phyloP scores from a whole-genome alignment of 2,329 filamentous ascomycete species.

The Scopulariopsis brevicaulis region DNA sequence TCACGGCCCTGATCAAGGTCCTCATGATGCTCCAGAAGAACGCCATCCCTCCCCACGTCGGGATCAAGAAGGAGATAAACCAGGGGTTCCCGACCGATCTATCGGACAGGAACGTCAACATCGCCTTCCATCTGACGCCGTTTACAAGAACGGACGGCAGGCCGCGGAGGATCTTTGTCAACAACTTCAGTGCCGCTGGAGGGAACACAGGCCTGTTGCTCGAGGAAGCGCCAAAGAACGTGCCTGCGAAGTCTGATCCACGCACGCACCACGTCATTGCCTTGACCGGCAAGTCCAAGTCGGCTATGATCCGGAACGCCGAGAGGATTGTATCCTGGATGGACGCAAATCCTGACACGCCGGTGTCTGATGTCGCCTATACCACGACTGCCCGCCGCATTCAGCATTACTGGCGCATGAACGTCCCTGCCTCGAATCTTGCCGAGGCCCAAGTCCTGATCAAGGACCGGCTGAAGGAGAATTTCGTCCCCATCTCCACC shows the following conservation, averaged over 20 bases:
- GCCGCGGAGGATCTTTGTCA: conserved; percentile 41
- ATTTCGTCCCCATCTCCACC: conserved; percentile 38
- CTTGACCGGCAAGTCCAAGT: conserved; percentile 43
- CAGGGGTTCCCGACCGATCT: conserved; percentile 46
- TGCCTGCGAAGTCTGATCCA: conserved; percentile 35
- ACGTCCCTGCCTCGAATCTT: conserved; percentile 28
- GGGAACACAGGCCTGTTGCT: conserved; percentile 59
- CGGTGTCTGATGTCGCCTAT: conserved; percentile 51
- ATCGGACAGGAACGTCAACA: conserved; percentile 43
- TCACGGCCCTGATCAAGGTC: conserved; percentile 52
- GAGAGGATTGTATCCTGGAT: conserved; percentile 43
- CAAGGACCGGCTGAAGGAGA: conserved; percentile 41
- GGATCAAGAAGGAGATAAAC: conserved; percentile 56
- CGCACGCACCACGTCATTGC: conserved; percentile 47
- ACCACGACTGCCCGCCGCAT: conserved; percentile 55
- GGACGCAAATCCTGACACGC: conserved; percentile 35
- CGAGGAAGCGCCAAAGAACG: conserved; percentile 44
- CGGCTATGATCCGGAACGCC: conserved; percentile 47
- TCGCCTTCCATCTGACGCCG: conserved; percentile 40
- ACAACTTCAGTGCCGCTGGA: conserved; percentile 62
- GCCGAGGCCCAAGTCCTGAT: conserved; percentile 30
- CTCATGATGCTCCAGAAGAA: conserved; percentile 54
- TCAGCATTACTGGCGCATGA: conserved; percentile 47
- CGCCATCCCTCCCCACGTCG: conserved; percentile 52
- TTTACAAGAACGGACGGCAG: conserved; percentile 35